Conservation (phyloP, 2,329 filamentous ascomycete species). For the Tolypocladium guangdongense region DNA sequence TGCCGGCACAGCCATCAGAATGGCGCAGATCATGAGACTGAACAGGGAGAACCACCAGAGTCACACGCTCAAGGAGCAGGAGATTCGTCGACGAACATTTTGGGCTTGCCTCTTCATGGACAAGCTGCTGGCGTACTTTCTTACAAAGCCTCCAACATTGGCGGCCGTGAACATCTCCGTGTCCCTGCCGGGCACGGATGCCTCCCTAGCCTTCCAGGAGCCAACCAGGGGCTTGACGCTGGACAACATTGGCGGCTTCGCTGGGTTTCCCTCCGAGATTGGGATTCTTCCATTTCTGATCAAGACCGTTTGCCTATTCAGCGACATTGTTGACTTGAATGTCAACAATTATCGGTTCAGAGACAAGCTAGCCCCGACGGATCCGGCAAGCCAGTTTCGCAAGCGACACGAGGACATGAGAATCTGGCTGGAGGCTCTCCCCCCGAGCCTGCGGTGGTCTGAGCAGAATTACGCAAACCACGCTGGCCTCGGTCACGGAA, state of each 20-base stretch:
- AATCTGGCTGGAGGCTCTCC: conserved; percentile 7
- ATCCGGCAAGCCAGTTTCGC: conserved; percentile 1
- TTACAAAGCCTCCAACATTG: background rate
- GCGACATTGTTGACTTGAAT: conserved; percentile 7
- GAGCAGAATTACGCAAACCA: conserved; percentile 6
- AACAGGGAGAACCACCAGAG: conserved; percentile 13
- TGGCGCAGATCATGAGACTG: conserved; percentile 14
- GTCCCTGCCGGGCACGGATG: background rate
- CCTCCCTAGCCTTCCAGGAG: conserved; percentile 1
- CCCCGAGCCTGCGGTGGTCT: conserved; percentile 7
- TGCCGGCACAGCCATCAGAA: conserved; percentile 11
- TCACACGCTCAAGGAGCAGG: conserved; percentile 10
- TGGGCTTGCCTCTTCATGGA: conserved; percentile 13
- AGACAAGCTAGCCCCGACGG: conserved; percentile 7
- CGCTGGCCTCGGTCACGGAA: conserved; percentile 7
- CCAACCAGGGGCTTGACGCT: background rate
- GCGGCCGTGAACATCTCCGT: background rate
- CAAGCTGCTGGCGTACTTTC: conserved; percentile 1
- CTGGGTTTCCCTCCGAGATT: conserved; percentile 6
- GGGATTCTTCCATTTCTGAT: conserved; percentile 8
- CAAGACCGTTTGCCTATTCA: conserved; percentile 8
- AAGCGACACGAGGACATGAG: conserved; percentile 2
- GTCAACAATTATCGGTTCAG: conserved; percentile 2
- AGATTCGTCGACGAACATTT: conserved; percentile 14
- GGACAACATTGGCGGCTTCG: background rate